These are phyloP conservation scores for Plasmodium gonderi DNA, from an alignment of 169 alveolate species.

Conservation along the genomic window DNA sequence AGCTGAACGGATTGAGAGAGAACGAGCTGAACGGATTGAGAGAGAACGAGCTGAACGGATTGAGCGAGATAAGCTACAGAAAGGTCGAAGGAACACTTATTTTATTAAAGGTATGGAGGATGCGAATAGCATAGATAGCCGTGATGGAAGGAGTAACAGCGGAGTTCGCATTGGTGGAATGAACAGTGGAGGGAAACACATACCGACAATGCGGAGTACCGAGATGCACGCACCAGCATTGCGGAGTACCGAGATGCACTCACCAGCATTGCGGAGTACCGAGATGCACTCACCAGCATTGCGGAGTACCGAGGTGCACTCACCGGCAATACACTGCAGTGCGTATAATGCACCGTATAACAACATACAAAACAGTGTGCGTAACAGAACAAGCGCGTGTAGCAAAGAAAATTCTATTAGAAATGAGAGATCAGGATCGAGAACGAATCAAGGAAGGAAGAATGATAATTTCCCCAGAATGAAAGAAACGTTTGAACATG, in stretches of 20 bases:
- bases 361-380: background rate
- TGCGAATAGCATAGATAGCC: background rate
- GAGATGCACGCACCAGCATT: background rate
- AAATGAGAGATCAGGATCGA: background rate
- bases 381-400: background rate
- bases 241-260: background rate
- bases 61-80: background rate
- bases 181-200: background rate
- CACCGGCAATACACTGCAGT: background rate
- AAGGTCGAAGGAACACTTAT: background rate
- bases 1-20: background rate
- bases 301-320: background rate
- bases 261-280: background rate
- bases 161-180: background rate
- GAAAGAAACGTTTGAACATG: constrained; percentile 34
- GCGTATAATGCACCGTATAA: background rate
- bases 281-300: background rate
- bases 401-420: background rate
- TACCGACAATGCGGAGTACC: background rate
- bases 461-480: constrained; percentile 12
- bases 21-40: background rate
- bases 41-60: background rate
- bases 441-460: constrained; percentile 16
- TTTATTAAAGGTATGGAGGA: background rate
- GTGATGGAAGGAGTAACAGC: background rate